These are phyloP conservation scores for Vitis hybrid DNA, from an alignment of 177 flowering plant species.

Conservation along the genomic window DNA sequence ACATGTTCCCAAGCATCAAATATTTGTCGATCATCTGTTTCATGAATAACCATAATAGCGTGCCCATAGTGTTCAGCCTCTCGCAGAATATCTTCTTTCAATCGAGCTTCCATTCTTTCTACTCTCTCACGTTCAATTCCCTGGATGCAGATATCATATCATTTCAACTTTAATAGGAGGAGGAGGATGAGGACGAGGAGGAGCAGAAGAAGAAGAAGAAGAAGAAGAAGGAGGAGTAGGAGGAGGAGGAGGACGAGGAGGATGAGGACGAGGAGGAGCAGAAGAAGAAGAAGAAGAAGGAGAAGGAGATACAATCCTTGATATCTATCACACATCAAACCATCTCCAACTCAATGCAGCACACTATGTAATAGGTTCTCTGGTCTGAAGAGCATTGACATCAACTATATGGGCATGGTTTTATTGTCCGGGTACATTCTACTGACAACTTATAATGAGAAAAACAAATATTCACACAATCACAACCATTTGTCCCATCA, in stretches of 20 bases:
- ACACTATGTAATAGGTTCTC: not conserved
- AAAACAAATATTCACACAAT: not conserved
- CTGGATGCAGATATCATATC: slow-evolving; percentile 31
- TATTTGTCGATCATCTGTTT: slow-evolving; percentile 81
- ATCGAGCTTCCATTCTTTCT: slow-evolving; percentile 90
- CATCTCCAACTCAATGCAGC: not conserved
- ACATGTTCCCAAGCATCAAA: slow-evolving; percentile 97
- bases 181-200: too few species aligned
- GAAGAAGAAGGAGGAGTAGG: accelerated
- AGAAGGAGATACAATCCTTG: not conserved
- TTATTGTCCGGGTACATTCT: too few species aligned
- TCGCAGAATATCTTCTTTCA: slow-evolving; percentile 84
- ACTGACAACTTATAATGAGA: not conserved
- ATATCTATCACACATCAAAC: not conserved
- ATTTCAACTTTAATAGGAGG: not conserved
- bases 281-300: too few species aligned
- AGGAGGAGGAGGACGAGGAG: too few species aligned
- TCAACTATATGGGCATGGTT: not conserved
- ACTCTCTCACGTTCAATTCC: slow-evolving; percentile 95
- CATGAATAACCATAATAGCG: slow-evolving; percentile 97
- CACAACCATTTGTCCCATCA: not conserved
- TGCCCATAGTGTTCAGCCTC: slow-evolving; percentile 80
- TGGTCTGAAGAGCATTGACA: not conserved
- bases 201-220: too few species aligned
- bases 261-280: too few species aligned